Percentiles rank a stretch among this genome's conserved stretches.
These are phyloP conservation scores for Phialemoniopsis sp. DNA, from an alignment of 2,329 filamentous ascomycete species.

Conservation along the genomic window DNA sequence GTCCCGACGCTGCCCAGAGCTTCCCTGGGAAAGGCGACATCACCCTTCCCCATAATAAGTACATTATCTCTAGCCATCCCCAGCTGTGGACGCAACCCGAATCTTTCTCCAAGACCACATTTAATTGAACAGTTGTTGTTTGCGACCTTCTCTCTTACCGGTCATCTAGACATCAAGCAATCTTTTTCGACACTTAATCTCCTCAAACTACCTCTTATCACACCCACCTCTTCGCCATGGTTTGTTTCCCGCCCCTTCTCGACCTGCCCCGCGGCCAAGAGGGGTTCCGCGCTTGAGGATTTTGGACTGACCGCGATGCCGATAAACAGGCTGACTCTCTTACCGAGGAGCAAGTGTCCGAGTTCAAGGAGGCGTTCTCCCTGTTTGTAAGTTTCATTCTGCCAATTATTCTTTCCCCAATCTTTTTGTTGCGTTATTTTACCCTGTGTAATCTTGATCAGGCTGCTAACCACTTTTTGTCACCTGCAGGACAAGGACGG, in stretches of 20 bases:
- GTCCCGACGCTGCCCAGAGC: too few species aligned
- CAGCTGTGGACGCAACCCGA: too few species aligned
- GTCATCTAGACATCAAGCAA: conserved; percentile 5
- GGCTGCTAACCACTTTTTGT: conserved; percentile 10
- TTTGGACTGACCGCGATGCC: conserved; percentile 11
- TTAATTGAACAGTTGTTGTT: too few species aligned
- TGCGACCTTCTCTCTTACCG: conserved; percentile 2
- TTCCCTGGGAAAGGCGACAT: too few species aligned
- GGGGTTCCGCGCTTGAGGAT: conserved; percentile 1
- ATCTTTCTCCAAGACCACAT: too few species aligned
- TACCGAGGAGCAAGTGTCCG: conserved; percentile 99
- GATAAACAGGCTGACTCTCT: conserved; percentile 82
- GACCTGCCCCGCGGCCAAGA: conserved; percentile 2
- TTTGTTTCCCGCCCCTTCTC: conserved; percentile 5
- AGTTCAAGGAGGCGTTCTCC: conserved; percentile 99
- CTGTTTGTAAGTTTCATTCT: conserved; percentile 76
- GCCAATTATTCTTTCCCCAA: conserved; percentile 9
- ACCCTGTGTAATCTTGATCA: too few species aligned
- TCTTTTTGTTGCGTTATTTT: neutral
- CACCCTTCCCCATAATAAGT: too few species aligned
- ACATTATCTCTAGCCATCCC: too few species aligned
- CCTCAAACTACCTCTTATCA: neutral
- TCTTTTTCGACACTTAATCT: conserved; percentile 3
- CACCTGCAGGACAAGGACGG: conserved; percentile 17
- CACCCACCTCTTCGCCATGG: conserved; percentile 5